Evolutionary conservation across 1,284 basidiomycete genomes (phyloP).

Genomic region (Ustilago xerochloae): DNA sequence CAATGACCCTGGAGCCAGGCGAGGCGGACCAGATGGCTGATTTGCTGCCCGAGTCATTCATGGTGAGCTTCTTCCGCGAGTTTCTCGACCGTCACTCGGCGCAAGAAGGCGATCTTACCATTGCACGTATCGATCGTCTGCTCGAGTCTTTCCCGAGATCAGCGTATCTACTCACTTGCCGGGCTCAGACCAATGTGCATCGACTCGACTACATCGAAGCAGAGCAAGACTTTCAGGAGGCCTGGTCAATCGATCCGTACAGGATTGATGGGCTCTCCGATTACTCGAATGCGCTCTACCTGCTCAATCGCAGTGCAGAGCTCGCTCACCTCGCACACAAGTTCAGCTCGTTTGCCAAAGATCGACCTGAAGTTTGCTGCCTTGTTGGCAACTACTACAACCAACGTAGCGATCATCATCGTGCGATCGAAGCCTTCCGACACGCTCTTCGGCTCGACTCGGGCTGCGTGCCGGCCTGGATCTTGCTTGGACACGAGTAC

Average conservation of each 20-base stretch:
- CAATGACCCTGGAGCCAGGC: conserved; percentile 57
- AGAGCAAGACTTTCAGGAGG: conserved; percentile 61
- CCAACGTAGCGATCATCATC: conserved; percentile 89
- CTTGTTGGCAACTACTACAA: conserved; percentile 97
- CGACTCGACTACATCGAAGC: conserved; percentile 56
- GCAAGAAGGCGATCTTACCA: conserved; percentile 43
- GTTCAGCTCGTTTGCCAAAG: conserved; percentile 57
- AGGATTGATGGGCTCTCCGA: conserved; percentile 95
- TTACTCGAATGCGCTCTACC: conserved; percentile 96
- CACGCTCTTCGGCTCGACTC: conserved; percentile 92
- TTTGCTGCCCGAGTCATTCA: conserved; percentile 78
- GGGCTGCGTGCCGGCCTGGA: conserved; percentile 96
- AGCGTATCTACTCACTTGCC: conserved; percentile 78
- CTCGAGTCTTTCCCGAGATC: conserved; percentile 84
- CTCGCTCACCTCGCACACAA: conserved; percentile 87
- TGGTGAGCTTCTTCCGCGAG: conserved; percentile 85
- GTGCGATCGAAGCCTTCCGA: conserved; percentile 93
- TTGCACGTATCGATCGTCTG: conserved; percentile 70
- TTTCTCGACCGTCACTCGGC: conserved; percentile 88
- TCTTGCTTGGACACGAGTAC: conserved; percentile 98
- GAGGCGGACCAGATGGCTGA: conserved; percentile 69
- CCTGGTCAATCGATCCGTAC: conserved; percentile 78
- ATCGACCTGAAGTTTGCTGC: conserved; percentile 79
- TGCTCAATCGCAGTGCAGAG: conserved; percentile 87
- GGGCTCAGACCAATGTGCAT: conserved; percentile 56